A percentile compares a stretch with the other conserved stretches of the same genome.
Conservation (phyloP, 768 basidiomycete species). For the Mycena kentingensis region DNA sequence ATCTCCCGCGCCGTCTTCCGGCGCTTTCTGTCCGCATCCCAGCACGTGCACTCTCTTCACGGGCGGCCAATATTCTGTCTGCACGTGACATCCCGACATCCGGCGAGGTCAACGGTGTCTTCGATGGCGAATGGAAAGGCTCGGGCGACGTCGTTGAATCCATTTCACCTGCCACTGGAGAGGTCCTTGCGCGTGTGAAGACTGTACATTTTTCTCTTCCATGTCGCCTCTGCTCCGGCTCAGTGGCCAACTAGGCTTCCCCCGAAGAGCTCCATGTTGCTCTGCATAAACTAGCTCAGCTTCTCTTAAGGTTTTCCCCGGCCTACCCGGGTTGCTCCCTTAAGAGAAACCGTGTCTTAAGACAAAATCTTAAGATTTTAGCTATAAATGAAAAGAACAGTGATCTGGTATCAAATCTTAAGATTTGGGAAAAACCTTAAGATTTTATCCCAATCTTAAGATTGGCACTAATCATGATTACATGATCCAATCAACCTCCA, state of each 20-base stretch:
- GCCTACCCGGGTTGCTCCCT: no score
- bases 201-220: conserved; percentile 49
- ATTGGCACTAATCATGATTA: no score
- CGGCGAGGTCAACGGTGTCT: conserved; percentile 71
- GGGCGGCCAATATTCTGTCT: conserved; percentile 64
- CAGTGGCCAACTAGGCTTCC: conserved; percentile 51
- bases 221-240: background rate
- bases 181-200: conserved; percentile 73
- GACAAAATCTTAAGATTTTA: no score
- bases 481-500: no score
- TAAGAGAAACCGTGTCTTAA: no score
- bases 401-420: no score
- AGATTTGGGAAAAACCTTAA: no score
- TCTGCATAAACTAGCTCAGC: no score
- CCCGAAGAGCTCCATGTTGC: conserved; percentile 71
- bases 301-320: no score
- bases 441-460: no score
- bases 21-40: conserved; percentile 21
- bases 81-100: conserved; percentile 61
- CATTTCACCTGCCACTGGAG: conserved; percentile 85
- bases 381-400: no score
- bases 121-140: conserved; percentile 82
- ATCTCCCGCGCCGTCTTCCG: conserved; percentile 22
- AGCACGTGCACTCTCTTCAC: conserved; percentile 60
- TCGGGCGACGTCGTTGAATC: conserved; percentile 71